A percentile compares a stretch with the other conserved stretches of the same genome.
Evolutionary conservation across 352 stramenopile species (phyloP).

Genomic region (Phytophthora pseudosyringae): DNA sequence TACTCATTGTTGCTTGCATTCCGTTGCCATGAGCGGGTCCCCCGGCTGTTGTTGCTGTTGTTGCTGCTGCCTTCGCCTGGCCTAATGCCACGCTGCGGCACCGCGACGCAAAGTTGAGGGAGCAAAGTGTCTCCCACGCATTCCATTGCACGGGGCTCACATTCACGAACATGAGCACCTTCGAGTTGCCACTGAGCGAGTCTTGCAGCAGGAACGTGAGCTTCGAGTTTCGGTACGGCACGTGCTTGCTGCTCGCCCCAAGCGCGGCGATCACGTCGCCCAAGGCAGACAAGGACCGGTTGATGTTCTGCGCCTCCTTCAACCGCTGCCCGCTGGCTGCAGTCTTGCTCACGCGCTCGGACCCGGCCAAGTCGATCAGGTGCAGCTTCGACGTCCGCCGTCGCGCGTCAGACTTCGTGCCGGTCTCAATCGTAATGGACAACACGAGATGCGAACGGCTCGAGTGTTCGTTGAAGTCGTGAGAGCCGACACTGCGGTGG

Average conservation of each 20-base stretch:
- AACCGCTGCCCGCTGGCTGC: slow-evolving; percentile 91
- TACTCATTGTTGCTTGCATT: slow-evolving; percentile 43
- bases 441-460: slow-evolving; percentile 94
- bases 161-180: slow-evolving; percentile 90
- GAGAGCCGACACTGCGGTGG: slow-evolving; percentile 86
- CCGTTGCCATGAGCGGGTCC: slow-evolving; percentile 26
- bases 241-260: slow-evolving; percentile 87
- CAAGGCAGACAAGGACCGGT: slow-evolving; percentile 93
- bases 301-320: slow-evolving; percentile 97
- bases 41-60: slow-evolving; percentile 15
- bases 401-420: slow-evolving; percentile 50
- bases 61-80: slow-evolving; percentile 65
- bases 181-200: slow-evolving; percentile 80
- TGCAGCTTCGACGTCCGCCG: slow-evolving; percentile 77
- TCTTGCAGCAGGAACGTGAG: slow-evolving; percentile 92
- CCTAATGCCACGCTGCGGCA: slow-evolving; percentile 90
- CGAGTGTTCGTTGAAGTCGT: slow-evolving; percentile 94
- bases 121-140: slow-evolving; percentile 89
- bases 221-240: slow-evolving; percentile 97
- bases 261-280: slow-evolving; percentile 96
- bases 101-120: slow-evolving; percentile 90
- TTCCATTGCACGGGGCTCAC: slow-evolving; percentile 90
- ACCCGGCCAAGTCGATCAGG: slow-evolving; percentile 90
- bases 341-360: slow-evolving; percentile 90
- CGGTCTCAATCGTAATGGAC: slow-evolving; percentile 79